Percentiles rank a stretch among this genome's conserved stretches.
Conservation (phyloP, 257 asterid genomes). For the Cynanchum wilfordii region DNA sequence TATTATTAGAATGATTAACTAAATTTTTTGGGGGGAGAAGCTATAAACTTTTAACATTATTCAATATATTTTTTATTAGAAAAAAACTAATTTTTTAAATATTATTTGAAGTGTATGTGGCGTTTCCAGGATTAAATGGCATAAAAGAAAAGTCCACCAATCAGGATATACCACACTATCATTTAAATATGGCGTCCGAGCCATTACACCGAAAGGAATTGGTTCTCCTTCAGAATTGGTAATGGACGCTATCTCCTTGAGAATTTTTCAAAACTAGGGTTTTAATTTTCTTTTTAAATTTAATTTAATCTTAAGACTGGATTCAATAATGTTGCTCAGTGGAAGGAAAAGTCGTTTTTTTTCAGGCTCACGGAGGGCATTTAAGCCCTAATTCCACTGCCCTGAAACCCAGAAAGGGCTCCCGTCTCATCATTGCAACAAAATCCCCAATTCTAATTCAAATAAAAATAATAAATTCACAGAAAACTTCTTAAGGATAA, state of each 20-base stretch:
- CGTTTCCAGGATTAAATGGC: constrained; percentile 75
- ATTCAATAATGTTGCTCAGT: constrained; percentile 30
- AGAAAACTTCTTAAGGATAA: not conserved
- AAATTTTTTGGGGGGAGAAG: no score
- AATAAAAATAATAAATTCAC: not conserved
- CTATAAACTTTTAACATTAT: no score
- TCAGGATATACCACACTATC: constrained; percentile 68
- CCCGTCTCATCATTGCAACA: constrained; percentile 43
- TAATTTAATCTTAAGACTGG: no score
- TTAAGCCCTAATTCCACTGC: constrained; percentile 36
- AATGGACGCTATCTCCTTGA: constrained; percentile 45
- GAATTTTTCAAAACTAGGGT: not conserved
- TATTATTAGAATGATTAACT: no score
- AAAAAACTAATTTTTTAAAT: no score
- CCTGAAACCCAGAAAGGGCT: constrained; percentile 32
- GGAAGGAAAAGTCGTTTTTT: constrained; percentile 58
- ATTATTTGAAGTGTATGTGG: constrained; percentile 42
- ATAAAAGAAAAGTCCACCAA: constrained; percentile 31
- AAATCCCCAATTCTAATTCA: constrained; percentile 7
- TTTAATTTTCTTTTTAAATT: no score
- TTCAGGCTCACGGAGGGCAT: constrained; percentile 41
- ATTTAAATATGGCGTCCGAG: constrained; percentile 51
- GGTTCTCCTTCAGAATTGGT: constrained; percentile 70
- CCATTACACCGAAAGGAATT: constrained; percentile 72
- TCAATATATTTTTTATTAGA: no score